Evolutionary conservation across 2,329 filamentous ascomycete genomes (phyloP).

Genomic region (Diplodia intermedia): DNA sequence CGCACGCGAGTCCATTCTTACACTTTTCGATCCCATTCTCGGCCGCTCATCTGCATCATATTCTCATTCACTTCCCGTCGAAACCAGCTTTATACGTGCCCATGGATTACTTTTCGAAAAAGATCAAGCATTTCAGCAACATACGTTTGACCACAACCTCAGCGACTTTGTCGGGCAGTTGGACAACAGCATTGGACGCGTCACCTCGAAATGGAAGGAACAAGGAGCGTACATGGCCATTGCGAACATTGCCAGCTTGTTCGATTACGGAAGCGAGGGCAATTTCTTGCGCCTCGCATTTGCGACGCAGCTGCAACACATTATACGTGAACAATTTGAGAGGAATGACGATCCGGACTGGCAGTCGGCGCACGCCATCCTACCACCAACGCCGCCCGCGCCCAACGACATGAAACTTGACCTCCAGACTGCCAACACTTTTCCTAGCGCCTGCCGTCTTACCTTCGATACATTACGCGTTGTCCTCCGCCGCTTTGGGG

Average conservation of each 20-base stretch:
- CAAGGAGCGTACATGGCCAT: constrained; percentile 66
- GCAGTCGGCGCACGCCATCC: neutral
- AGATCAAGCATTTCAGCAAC: constrained; percentile 37
- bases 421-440: constrained; percentile 37
- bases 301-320: constrained; percentile 17
- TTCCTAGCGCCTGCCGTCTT: constrained; percentile 50
- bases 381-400: constrained; percentile 12
- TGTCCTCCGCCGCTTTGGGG: constrained; percentile 60
- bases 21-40: constrained; percentile 65
- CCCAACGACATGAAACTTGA: constrained; percentile 30
- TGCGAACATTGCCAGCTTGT: constrained; percentile 60
- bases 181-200: constrained; percentile 63
- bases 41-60: constrained; percentile 43
- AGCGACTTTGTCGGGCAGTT: constrained; percentile 62
- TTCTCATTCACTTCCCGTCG: constrained; percentile 54
- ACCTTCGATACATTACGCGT: constrained; percentile 55
- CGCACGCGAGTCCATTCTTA: constrained; percentile 73
- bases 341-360: constrained; percentile 15
- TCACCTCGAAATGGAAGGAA: constrained; percentile 61
- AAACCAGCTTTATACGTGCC: constrained; percentile 67
- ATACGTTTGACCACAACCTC: constrained; percentile 54
- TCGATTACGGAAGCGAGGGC: constrained; percentile 61
- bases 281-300: constrained; percentile 41
- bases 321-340: constrained; percentile 40
- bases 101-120: constrained; percentile 70